Percentiles rank a stretch among this genome's conserved stretches.
Conservation (phyloP, 164 flowering plant genomes). For the Liriodendron chinense region DNA sequence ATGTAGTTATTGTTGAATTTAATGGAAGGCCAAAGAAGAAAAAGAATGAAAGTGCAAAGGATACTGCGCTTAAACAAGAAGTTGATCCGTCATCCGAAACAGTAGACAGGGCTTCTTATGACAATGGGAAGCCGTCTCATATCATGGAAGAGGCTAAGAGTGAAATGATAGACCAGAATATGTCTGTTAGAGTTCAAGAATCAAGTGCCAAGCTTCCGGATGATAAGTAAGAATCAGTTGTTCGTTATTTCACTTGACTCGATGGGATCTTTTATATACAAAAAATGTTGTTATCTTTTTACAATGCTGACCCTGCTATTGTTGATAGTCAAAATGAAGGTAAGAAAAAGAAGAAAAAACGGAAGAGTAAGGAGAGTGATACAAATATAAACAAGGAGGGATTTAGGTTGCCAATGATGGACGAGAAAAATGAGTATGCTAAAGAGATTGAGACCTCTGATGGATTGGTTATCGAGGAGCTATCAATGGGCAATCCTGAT, state of each 20-base stretch:
- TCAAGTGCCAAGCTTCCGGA: slow-evolving; percentile 13
- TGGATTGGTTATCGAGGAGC: slow-evolving; percentile 82
- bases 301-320: slow-evolving; percentile 11
- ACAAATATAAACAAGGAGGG: slow-evolving; percentile 11
- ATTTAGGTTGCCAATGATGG: not conserved
- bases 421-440: slow-evolving; percentile 23
- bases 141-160: slow-evolving; percentile 3
- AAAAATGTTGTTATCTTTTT: not conserved
- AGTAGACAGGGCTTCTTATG: not conserved
- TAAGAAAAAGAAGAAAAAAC: slow-evolving; percentile 65
- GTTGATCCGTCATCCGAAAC: not conserved
- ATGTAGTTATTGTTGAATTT: not conserved
- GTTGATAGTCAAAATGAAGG: slow-evolving; percentile 36
- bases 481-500: slow-evolving; percentile 85
- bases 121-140: not conserved
- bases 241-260: not conserved
- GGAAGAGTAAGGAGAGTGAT: slow-evolving; percentile 48
- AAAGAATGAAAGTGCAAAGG: not conserved
- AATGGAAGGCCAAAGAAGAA: not conserved
- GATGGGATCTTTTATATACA: not conserved
- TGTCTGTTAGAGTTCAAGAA: slow-evolving; percentile 8
- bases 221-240: slow-evolving; percentile 34
- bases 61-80: not conserved
- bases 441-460: slow-evolving; percentile 41
- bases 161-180: slow-evolving; percentile 6